phyloP scores from a whole-genome alignment of 2,329 filamentous ascomycete genomes.

The Bretziella fagacearum region DNA sequence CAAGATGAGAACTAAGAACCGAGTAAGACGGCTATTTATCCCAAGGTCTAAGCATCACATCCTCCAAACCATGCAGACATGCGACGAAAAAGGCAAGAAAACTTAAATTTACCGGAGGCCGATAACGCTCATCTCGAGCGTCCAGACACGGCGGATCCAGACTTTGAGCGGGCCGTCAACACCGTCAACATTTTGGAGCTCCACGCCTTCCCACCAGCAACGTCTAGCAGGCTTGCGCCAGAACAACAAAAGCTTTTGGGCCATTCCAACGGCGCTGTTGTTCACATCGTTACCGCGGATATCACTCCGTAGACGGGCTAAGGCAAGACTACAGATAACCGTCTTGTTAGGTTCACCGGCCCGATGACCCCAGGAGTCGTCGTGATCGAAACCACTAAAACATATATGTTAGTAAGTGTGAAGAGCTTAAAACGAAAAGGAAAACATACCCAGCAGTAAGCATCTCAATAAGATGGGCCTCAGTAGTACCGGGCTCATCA shows the following conservation, averaged over 20 bases:
- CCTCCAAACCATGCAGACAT: background rate
- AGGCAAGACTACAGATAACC: conserved; percentile 88
- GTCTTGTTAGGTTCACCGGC: conserved; percentile 98
- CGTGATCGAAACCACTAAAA: conserved; percentile 79
- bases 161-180: conserved; percentile 88
- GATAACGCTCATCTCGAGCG: conserved; percentile 93
- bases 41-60: no score
- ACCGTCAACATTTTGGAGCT: conserved; percentile 75
- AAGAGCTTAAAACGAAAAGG: background rate
- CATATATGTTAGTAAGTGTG: conserved; percentile 14
- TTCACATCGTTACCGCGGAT: conserved; percentile 64
- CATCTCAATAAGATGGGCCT: conserved; percentile 98
- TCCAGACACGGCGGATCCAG: conserved; percentile 97
- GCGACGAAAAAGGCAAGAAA: background rate
- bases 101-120: conserved; percentile 44
- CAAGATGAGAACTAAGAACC: background rate
- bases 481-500: conserved; percentile 88
- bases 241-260: conserved; percentile 91
- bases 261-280: conserved; percentile 82
- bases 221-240: conserved; percentile 92
- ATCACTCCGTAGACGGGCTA: conserved; percentile 83
- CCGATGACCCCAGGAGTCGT: conserved; percentile 88
- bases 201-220: conserved; percentile 98
- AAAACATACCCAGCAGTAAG: conserved; percentile 76
- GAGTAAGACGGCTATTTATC: no score